phyloP scores from a whole-genome alignment of 192 early-diverging fungal genomes.

The Entomortierella beljakovae region DNA sequence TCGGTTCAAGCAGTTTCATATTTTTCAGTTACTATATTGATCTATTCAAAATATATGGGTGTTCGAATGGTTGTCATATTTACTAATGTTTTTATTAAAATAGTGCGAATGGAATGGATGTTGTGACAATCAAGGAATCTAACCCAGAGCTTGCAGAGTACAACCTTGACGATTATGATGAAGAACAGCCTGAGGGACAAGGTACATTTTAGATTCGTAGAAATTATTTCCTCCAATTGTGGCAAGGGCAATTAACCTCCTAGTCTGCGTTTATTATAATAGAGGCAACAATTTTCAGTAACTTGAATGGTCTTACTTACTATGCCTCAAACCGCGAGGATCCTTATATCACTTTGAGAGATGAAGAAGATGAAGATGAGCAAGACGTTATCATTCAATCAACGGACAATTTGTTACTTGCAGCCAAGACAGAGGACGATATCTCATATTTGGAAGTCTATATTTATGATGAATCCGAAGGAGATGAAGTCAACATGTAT shows the following conservation, averaged over 20 bases:
- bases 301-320: constrained; percentile 89
- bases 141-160: constrained; percentile 83
- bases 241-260: too few relatives aligned
- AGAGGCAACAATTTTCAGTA: constrained; percentile 83
- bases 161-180: constrained; percentile 95
- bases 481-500: constrained; percentile 91
- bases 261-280: too few relatives aligned
- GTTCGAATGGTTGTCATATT: background rate
- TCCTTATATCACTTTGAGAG: constrained; percentile 83
- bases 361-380: constrained; percentile 81
- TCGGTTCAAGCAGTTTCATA: background rate
- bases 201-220: constrained; percentile 4
- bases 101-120: constrained; percentile 42
- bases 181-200: constrained; percentile 69
- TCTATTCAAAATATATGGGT: too few relatives aligned
- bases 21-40: too few relatives aligned
- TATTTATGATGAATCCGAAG: constrained; percentile 81
- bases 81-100: background rate
- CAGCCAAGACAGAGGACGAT: constrained; percentile 97
- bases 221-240: background rate
- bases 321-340: constrained; percentile 84
- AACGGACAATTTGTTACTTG: constrained; percentile 89
- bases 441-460: constrained; percentile 96
- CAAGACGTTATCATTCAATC: constrained; percentile 83
- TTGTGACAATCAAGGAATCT: constrained; percentile 49